Evolutionary conservation across 176 grass and related monocot species (phyloP).

Genomic region (Lolium rigidum): DNA sequence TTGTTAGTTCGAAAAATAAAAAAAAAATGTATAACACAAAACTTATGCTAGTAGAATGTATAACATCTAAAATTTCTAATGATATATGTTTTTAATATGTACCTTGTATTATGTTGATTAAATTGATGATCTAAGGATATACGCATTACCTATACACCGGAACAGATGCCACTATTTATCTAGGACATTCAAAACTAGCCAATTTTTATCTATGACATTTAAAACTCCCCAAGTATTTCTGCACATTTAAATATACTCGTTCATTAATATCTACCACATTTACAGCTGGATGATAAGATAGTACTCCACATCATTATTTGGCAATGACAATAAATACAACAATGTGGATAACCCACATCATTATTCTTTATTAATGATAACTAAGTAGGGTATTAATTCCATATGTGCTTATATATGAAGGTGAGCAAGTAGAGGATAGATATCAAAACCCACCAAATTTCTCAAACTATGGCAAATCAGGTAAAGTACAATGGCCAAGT

Average conservation of each 20-base stretch:
- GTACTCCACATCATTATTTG: not conserved
- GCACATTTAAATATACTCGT: not conserved
- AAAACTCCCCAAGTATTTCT: not conserved
- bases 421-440: not conserved
- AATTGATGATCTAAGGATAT: too few relatives aligned
- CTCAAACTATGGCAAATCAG: not conserved
- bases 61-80: too few relatives aligned
- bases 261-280: not conserved
- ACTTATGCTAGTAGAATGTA: too few relatives aligned
- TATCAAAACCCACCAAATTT: not conserved
- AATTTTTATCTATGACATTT: not conserved
- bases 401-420: not conserved
- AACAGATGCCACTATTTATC: not conserved
- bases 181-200: not conserved
- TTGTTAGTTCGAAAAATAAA: too few relatives aligned
- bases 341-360: not conserved
- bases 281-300: not conserved
- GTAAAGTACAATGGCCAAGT: constrained; percentile 9
- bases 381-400: not conserved
- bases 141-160: too few relatives aligned
- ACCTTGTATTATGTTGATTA: too few relatives aligned
- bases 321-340: not conserved
- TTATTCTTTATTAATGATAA: not conserved
- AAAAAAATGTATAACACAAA: too few relatives aligned
- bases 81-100: too few relatives aligned